Evolutionary conservation across 2,329 filamentous ascomycete species (phyloP).

Genomic region (Neophaeococcomyces mojaviensis): DNA sequence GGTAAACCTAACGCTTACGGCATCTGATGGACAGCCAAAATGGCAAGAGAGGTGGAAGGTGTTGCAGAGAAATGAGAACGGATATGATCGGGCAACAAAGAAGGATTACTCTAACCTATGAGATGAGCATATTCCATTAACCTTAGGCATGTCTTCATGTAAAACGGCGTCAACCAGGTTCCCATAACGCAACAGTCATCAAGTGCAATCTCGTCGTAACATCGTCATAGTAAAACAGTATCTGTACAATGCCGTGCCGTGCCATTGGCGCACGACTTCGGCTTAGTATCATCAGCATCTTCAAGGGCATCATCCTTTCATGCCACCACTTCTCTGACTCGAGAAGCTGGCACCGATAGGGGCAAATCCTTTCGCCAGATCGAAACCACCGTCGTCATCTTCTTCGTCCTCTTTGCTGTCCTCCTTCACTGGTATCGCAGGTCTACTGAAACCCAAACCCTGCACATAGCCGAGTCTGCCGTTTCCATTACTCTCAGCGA

Average conservation of each 20-base stretch:
- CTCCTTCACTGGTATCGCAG: neutral
- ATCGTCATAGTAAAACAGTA: slow-evolving; percentile 6
- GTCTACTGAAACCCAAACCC: slow-evolving; percentile 10
- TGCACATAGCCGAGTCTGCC: slow-evolving; percentile 11
- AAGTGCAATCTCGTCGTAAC: slow-evolving; percentile 2
- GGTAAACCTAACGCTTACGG: no score
- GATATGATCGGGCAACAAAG: no score
- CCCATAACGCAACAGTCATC: no score
- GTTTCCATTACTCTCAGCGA: neutral
- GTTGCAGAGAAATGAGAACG: no score
- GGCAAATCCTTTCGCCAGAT: slow-evolving; percentile 41
- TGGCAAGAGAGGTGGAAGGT: no score
- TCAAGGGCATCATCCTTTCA: slow-evolving; percentile 1
- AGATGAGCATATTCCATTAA: no score
- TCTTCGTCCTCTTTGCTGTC: slow-evolving; percentile 25
- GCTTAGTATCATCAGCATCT: neutral
- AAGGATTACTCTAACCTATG: no score
- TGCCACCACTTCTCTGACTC: slow-evolving; percentile 17
- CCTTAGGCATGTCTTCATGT: no score
- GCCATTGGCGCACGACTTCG: neutral
- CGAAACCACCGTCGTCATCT: slow-evolving; percentile 39
- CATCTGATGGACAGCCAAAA: no score
- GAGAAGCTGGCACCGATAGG: slow-evolving; percentile 32
- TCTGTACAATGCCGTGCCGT: neutral
- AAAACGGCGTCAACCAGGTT: no score